phyloP scores from a whole-genome alignment of 2,329 filamentous ascomycete genomes.

The Penicillium sp. region DNA sequence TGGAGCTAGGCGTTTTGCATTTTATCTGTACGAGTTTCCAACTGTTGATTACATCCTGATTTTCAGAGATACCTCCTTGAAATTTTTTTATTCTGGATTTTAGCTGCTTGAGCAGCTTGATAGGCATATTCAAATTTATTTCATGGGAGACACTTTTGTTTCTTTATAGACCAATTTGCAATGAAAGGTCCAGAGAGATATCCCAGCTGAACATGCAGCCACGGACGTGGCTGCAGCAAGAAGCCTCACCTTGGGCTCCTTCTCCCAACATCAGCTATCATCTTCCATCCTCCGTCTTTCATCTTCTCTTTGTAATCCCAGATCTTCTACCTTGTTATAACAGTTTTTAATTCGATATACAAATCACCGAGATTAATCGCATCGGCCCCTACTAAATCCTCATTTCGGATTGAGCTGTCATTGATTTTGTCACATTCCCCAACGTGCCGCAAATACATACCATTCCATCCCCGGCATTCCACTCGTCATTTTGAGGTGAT shows the following conservation, averaged over 20 bases:
- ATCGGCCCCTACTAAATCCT: not conserved
- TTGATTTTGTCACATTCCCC: slow-evolving; percentile 3
- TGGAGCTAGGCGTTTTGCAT: slow-evolving; percentile 7
- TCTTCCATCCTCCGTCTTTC: not conserved
- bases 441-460: slow-evolving; percentile 1
- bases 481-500: slow-evolving; percentile 19
- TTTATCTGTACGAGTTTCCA: not conserved
- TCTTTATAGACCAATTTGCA: no score
- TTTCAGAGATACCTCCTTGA: not conserved
- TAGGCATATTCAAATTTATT: not conserved
- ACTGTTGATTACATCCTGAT: not conserved
- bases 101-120: not conserved
- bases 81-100: no score
- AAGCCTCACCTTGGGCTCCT: slow-evolving; percentile 9
- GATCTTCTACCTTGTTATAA: no score
- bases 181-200: not conserved
- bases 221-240: slow-evolving; percentile 4
- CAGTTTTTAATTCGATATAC: not conserved
- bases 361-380: not conserved
- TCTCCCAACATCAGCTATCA: not conserved
- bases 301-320: not conserved
- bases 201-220: not conserved
- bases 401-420: not conserved
- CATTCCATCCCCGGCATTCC: not conserved
- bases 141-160: no score